These are phyloP conservation scores for Plasmodium vivax DNA, from an alignment of 169 alveolate species.

Conservation along the genomic window DNA sequence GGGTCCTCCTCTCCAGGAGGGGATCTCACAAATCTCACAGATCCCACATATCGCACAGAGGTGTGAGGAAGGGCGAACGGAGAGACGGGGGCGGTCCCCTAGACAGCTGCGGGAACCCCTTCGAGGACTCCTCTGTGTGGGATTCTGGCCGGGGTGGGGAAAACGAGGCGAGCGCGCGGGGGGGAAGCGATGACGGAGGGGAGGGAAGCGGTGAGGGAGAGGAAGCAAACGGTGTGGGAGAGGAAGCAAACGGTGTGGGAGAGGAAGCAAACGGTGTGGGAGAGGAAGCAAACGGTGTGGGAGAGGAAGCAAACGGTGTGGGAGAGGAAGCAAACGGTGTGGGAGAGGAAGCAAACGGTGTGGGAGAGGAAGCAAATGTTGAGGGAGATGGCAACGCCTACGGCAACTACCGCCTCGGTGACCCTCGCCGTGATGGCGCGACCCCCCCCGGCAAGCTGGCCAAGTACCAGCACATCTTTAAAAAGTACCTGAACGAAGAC, in stretches of 20 bases:
- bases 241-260: not conserved
- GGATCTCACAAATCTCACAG: too few relatives aligned
- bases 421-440: too few relatives aligned
- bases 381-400: not conserved
- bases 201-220: not conserved
- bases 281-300: too few relatives aligned
- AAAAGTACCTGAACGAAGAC: slow-evolving; percentile 32
- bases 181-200: not conserved
- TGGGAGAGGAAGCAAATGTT: too few relatives aligned
- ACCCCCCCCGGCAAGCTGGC: not conserved
- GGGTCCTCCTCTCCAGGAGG: not conserved
- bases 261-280: too few relatives aligned
- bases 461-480: slow-evolving; percentile 4
- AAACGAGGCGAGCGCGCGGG: not conserved
- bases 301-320: too few relatives aligned
- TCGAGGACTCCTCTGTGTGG: not conserved
- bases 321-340: too few relatives aligned
- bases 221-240: not conserved
- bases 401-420: not conserved
- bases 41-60: too few relatives aligned
- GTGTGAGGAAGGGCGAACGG: not conserved
- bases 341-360: too few relatives aligned
- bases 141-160: not conserved
- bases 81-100: not conserved
- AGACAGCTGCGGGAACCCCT: not conserved